Conservation (phyloP, 192 early-diverging fungal species). For the Coemansia sp. region DNA sequence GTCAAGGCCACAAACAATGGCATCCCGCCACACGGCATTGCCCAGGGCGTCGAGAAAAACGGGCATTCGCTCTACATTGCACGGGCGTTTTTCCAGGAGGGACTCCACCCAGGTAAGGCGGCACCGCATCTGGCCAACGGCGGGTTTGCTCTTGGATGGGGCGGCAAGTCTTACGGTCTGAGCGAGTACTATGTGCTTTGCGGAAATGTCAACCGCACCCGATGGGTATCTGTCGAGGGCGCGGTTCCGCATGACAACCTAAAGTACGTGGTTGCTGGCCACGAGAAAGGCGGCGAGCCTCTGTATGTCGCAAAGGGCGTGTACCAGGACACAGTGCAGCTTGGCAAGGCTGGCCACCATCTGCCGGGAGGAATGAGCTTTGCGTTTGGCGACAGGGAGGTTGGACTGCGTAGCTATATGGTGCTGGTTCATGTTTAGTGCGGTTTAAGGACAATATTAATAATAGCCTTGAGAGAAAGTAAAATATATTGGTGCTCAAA, state of each 20-base stretch:
- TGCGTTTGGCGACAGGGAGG: slow-evolving; percentile 19
- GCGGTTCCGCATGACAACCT: slow-evolving; percentile 4
- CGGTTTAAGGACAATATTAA: too few relatives aligned
- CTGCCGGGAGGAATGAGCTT: slow-evolving; percentile 32
- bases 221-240: slow-evolving; percentile 48
- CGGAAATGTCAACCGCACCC: slow-evolving; percentile 50
- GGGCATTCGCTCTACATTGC: slow-evolving; percentile 54
- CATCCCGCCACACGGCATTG: slow-evolving; percentile 38
- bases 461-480: too few relatives aligned
- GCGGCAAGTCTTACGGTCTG: slow-evolving; percentile 42
- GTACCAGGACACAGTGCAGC: slow-evolving; percentile 18
- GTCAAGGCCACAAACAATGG: slow-evolving; percentile 16
- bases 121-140: slow-evolving; percentile 43
- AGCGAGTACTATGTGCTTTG: slow-evolving; percentile 56
- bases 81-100: slow-evolving; percentile 51
- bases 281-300: slow-evolving; percentile 32
- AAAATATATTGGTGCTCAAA: too few relatives aligned
- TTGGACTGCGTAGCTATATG: slow-evolving; percentile 13
- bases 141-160: slow-evolving; percentile 50
- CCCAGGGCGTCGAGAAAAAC: slow-evolving; percentile 52
- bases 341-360: slow-evolving; percentile 43
- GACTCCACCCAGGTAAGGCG: slow-evolving; percentile 49
- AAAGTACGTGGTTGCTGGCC: slow-evolving; percentile 20
- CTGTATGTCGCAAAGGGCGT: slow-evolving; percentile 38
- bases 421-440: slow-evolving; percentile 17